Base-by-base conservation (phyloP, 83 land plant species). In the Thuja plicata region DNA sequence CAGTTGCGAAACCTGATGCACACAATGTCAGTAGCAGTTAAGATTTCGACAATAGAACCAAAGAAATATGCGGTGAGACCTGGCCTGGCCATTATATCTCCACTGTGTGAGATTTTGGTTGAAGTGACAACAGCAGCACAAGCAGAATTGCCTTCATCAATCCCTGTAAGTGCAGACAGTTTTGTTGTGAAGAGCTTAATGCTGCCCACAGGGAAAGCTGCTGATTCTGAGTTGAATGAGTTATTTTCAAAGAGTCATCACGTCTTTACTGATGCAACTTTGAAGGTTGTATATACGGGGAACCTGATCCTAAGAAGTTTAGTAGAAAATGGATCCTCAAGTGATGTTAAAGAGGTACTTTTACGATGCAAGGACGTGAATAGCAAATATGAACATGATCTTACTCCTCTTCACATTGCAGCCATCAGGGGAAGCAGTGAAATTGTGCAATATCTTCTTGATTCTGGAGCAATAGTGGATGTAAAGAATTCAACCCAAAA, bases 11-110 rank as follows among this genome's bases (percentile, higher is more conserved):
- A 91, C 62, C 85, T 93, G 52, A 91, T 93, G 92, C 94, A 93
- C 92, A 93, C 94, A 89, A 93, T 93, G 94, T 40, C 91, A 21
- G 92, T 93, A 10, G 94, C 92, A 32, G 60, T 88, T 82, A 55
- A 88, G 84, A 74, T 93, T 40, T 81, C 84, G 87, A 83, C 90
- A 55, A 43, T 89, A 78, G 43, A 78, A 78, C 82, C 43, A 78
- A 78, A 78, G 41, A 78, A 38, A 16, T 78, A 78, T 78, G 8
- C 5, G 43, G 41, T 78, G 45, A 37, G 82, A 37, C 43, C 82
- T 35, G 16, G 82, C 43, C 7, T 78, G 45, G 82, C 82, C 38
- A 78, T 78, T 38, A 12, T 78, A 38, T 35, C 82, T 19, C 43
- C 82, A 17, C 8, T 78, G 8, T 21, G 82, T 78, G 1, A 78